Conservation (phyloP, 129 eudicot species). For the Flaveria sonorensis region DNA sequence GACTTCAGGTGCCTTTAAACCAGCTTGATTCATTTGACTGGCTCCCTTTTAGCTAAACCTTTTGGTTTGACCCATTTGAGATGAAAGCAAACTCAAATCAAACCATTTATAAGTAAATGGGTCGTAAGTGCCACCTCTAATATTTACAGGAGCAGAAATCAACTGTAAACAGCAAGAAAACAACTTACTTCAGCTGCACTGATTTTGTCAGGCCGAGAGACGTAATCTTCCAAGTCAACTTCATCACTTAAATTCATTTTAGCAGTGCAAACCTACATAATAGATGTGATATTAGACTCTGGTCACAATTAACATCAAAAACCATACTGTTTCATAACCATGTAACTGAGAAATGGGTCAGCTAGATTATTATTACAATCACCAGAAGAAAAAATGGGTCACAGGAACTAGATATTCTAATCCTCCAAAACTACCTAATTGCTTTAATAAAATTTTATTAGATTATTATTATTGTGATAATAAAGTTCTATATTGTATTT, state of each 20-base stretch:
- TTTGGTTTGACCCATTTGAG: neutral
- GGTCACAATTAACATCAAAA: neutral
- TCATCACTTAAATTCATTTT: constrained; percentile 88
- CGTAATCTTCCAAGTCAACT: constrained; percentile 89
- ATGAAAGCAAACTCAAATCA: neutral
- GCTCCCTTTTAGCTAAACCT: neutral
- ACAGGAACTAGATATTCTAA: neutral
- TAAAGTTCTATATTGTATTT: neutral
- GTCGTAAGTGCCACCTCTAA: neutral
- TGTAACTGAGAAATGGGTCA: neutral
- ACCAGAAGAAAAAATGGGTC: constrained; percentile 1
- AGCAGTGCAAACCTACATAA: constrained; percentile 77
- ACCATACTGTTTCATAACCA: neutral
- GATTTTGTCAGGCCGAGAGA: constrained; percentile 89
- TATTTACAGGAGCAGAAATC: neutral
- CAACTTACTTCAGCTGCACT: constrained; percentile 94
- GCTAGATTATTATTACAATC: neutral
- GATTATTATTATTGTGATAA: neutral
- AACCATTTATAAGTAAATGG: neutral
- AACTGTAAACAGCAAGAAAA: constrained; percentile 10
- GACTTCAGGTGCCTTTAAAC: neutral
- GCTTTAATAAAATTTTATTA: neutral
- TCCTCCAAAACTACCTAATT: neutral
- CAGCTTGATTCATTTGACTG: neutral
- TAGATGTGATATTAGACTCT: neutral